Evolutionary conservation across 2,329 filamentous ascomycete species (phyloP).

Genomic region (Aspergillus udagawae): DNA sequence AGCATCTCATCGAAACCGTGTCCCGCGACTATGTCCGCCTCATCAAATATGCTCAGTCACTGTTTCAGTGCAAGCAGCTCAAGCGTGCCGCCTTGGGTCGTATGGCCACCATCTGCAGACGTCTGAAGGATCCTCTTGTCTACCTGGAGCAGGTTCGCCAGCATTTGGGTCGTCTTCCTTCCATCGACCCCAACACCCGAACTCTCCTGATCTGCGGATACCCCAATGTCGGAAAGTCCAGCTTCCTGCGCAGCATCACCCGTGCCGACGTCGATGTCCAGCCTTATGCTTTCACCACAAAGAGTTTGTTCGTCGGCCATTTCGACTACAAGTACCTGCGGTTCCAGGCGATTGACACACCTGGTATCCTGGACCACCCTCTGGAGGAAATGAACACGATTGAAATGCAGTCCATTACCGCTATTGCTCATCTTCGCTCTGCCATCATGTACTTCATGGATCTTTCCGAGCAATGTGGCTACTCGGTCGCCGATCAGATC

Average conservation of each 20-base stretch:
- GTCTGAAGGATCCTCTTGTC: slow-evolving; percentile 87
- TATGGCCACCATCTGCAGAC: slow-evolving; percentile 96
- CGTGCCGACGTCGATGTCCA: slow-evolving; percentile 95
- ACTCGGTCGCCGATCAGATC: slow-evolving; percentile 88
- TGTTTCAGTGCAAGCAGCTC: slow-evolving; percentile 99
- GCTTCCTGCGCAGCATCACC: slow-evolving; percentile 87
- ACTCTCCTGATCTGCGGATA: slow-evolving; percentile 96
- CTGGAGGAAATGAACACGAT: slow-evolving; percentile 99
- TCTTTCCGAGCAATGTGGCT: slow-evolving; percentile 92
- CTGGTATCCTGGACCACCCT: slow-evolving; percentile 96
- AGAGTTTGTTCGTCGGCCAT: slow-evolving; percentile 94
- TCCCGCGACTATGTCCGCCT: slow-evolving; percentile 93
- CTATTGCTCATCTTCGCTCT: slow-evolving; percentile 91
- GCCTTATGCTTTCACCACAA: slow-evolving; percentile 97
- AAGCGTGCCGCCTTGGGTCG: slow-evolving; percentile 94
- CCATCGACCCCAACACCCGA: slow-evolving; percentile 97
- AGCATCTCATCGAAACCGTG: slow-evolving; percentile 94
- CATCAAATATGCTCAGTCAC: slow-evolving; percentile 90
- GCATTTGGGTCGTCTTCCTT: slow-evolving; percentile 92
- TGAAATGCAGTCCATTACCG: slow-evolving; percentile 98
- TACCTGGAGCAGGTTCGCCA: slow-evolving; percentile 97
- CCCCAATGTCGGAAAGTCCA: slow-evolving; percentile 96
- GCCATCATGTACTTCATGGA: slow-evolving; percentile 99
- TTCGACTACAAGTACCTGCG: slow-evolving; percentile 94
- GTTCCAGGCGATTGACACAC: slow-evolving; percentile 93